Percentiles rank a stretch among this genome's conserved stretches.
phyloP scores from a whole-genome alignment of 352 stramenopile species.

The Phytophthora litchii region DNA sequence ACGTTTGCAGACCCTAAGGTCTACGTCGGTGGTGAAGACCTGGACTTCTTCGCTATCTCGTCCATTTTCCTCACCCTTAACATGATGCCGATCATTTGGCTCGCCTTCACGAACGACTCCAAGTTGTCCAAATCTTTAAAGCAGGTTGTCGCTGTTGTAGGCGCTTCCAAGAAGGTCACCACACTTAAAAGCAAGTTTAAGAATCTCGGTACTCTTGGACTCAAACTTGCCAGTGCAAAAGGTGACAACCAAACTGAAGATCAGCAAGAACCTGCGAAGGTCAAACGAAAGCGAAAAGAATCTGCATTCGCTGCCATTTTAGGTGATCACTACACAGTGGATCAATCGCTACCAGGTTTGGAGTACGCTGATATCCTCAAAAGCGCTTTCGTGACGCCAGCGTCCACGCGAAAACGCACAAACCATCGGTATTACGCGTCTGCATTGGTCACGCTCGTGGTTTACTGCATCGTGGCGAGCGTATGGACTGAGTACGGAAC shows the following conservation, averaged over 20 bases:
- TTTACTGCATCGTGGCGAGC: constrained; percentile 69
- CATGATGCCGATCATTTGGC: constrained; percentile 91
- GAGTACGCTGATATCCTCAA: constrained; percentile 77
- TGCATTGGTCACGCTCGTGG: constrained; percentile 48
- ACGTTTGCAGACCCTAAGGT: constrained; percentile 82
- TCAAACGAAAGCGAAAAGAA: constrained; percentile 51
- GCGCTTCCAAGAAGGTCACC: constrained; percentile 78
- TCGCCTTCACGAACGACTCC: constrained; percentile 90
- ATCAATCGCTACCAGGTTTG: constrained; percentile 77
- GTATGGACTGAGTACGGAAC: constrained; percentile 61
- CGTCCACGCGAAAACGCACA: constrained; percentile 44
- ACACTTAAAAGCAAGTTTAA: constrained; percentile 85
- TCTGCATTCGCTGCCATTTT: constrained; percentile 80
- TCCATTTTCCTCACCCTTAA: constrained; percentile 85
- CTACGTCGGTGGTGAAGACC: constrained; percentile 62
- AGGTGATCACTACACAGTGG: constrained; percentile 79
- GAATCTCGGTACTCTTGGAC: constrained; percentile 73
- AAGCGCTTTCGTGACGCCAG: constrained; percentile 75
- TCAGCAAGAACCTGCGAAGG: constrained; percentile 10
- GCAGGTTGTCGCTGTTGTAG: constrained; percentile 78
- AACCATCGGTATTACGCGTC: constrained; percentile 65
- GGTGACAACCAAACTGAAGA: constrained; percentile 16
- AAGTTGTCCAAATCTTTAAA: constrained; percentile 86
- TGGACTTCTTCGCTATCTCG: constrained; percentile 85
- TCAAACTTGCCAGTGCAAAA: constrained; percentile 75